phyloP scores from a whole-genome alignment of 306 rosid species.

The Luffa aegyptiaca region DNA sequence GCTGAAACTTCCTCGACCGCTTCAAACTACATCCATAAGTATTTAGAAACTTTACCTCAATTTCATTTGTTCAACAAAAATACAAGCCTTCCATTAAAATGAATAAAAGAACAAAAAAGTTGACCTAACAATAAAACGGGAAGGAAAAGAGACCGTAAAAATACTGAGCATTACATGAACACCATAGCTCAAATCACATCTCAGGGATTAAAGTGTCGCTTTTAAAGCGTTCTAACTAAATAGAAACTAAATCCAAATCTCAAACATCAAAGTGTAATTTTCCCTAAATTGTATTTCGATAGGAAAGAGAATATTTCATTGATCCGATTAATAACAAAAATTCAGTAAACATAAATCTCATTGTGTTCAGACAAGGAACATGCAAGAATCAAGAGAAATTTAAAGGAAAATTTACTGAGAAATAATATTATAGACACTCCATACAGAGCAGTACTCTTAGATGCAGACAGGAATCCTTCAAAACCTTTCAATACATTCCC shows the following conservation, averaged over 20 bases:
- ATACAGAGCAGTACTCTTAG: slow-evolving; percentile 94
- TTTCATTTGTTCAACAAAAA: background rate
- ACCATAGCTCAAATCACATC: background rate
- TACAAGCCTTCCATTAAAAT: background rate
- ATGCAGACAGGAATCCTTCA: slow-evolving; percentile 87
- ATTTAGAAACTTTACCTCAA: slow-evolving; percentile 6
- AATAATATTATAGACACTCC: slow-evolving; percentile 22
- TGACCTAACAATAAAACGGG: background rate
- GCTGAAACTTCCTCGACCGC: slow-evolving; percentile 99
- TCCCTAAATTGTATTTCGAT: background rate
- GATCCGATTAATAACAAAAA: background rate
- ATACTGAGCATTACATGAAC: background rate
- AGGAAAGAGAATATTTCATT: background rate
- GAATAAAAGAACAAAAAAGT: background rate
- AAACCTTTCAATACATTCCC: slow-evolving; percentile 98
- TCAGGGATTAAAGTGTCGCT: background rate
- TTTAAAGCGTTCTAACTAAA: background rate
- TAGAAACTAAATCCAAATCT: background rate
- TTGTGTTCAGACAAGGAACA: background rate
- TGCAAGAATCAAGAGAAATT: background rate
- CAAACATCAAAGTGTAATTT: background rate
- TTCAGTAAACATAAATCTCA: background rate
- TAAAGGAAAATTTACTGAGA: background rate
- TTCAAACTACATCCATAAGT: slow-evolving; percentile 62
- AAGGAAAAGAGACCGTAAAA: background rate